These are phyloP conservation scores for Papiliotrema terrestris DNA, from an alignment of 1,284 basidiomycete species.

Conservation along the genomic window DNA sequence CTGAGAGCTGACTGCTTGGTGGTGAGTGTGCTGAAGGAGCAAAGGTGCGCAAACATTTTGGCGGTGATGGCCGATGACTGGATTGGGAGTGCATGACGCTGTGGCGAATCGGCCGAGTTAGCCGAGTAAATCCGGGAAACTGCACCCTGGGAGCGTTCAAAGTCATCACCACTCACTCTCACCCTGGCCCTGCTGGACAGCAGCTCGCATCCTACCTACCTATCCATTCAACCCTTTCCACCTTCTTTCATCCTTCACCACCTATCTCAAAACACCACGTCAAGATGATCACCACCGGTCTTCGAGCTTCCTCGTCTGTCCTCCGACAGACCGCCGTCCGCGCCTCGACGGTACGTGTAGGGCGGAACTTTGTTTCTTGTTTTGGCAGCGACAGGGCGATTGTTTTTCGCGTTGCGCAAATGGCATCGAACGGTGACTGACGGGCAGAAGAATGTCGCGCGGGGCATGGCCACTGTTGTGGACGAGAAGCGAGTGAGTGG, in stretches of 20 bases:
- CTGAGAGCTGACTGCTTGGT: too few relatives aligned
- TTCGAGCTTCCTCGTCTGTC: constrained; percentile 1
- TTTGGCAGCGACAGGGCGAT: background rate
- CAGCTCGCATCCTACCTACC: background rate
- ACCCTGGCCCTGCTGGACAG: background rate
- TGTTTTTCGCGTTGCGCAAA: too few relatives aligned
- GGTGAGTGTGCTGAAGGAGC: too few relatives aligned
- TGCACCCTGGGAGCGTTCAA: background rate
- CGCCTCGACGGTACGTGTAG: background rate
- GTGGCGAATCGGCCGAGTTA: too few relatives aligned
- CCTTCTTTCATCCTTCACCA: background rate
- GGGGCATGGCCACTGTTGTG: constrained; percentile 40
- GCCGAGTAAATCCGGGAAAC: background rate
- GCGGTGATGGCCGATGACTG: too few relatives aligned
- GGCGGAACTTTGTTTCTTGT: background rate
- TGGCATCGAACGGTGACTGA: background rate
- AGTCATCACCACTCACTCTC: background rate
- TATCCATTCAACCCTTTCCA: background rate
- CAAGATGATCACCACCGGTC: background rate
- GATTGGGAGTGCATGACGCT: too few relatives aligned
- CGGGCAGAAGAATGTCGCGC: constrained; percentile 27
- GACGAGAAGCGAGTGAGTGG: constrained; percentile 43
- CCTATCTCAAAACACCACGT: background rate
- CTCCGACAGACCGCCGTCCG: background rate
- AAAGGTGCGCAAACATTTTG: too few relatives aligned